phyloP scores from a whole-genome alignment of 306 rosid species.

The Inga leiocalycina region DNA sequence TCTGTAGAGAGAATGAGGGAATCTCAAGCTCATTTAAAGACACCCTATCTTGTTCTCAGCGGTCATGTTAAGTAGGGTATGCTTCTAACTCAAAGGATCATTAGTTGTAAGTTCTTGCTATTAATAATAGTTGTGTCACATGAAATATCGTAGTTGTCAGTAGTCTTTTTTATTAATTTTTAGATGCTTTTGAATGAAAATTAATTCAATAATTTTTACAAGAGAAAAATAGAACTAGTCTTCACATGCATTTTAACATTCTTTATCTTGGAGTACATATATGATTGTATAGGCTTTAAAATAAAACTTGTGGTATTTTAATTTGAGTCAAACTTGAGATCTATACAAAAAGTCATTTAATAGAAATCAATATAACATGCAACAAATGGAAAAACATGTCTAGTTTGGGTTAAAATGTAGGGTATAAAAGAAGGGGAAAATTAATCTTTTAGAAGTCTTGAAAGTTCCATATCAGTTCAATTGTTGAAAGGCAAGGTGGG shows the following conservation, averaged over 20 bases:
- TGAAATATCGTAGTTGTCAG: neutral
- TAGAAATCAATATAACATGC: too few relatives aligned
- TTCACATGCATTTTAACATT: neutral
- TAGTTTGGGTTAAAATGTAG: too few relatives aligned
- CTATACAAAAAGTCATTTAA: too few relatives aligned
- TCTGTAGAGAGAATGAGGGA: slow-evolving; percentile 98
- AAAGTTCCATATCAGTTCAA: too few relatives aligned
- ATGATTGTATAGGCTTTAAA: too few relatives aligned
- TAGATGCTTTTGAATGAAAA: neutral
- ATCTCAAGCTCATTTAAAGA: slow-evolving; percentile 77
- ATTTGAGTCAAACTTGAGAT: too few relatives aligned
- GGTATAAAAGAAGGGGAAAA: too few relatives aligned
- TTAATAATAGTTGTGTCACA: neutral
- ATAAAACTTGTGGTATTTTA: too few relatives aligned
- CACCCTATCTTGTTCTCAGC: slow-evolving; percentile 95
- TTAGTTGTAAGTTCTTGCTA: slow-evolving; percentile 15
- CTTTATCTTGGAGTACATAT: neutral
- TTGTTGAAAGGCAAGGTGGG: too few relatives aligned
- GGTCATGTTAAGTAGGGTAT: slow-evolving; percentile 95
- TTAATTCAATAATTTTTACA: neutral
- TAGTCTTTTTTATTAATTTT: neutral
- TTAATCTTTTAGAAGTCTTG: too few relatives aligned
- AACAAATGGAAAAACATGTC: too few relatives aligned
- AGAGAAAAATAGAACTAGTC: neutral
- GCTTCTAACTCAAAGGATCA: slow-evolving; percentile 28